Evolutionary conservation across 202 grass and related monocot species (phyloP).

Genomic region (Sporobolus alterniflorus): DNA sequence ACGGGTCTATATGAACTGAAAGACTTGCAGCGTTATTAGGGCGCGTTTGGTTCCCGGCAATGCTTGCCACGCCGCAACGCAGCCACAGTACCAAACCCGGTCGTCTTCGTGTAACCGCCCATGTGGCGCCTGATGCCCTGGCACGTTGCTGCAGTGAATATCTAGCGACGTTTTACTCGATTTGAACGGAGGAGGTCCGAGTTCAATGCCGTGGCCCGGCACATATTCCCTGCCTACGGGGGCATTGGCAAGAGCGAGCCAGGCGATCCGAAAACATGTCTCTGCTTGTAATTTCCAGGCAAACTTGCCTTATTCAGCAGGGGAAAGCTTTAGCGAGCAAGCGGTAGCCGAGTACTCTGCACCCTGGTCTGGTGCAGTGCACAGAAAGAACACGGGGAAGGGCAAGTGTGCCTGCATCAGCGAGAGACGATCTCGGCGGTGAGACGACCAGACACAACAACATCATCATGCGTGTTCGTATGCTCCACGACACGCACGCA

Average conservation of each 20-base stretch:
- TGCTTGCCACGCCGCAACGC: too few species aligned
- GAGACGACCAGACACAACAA: neutral
- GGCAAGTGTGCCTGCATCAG: too few species aligned
- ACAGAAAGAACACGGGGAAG: neutral
- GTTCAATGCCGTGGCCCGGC: neutral
- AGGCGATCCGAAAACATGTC: neutral
- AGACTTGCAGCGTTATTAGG: too few species aligned
- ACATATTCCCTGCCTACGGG: neutral
- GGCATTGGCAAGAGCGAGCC: too few species aligned
- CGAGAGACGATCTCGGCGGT: too few species aligned
- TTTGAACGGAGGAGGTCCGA: neutral
- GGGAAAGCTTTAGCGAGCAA: neutral
- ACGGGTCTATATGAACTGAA: too few species aligned
- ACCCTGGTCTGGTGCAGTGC: too few species aligned
- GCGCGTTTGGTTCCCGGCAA: too few species aligned
- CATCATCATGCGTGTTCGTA: neutral
- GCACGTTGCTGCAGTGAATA: neutral
- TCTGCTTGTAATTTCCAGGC: neutral
- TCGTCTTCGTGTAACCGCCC: constrained; percentile 8
- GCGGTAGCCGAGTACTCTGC: neutral
- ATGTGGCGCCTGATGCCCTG: constrained; percentile 5
- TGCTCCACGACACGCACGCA: neutral
- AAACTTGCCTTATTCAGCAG: neutral
- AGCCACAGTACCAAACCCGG: too few species aligned
- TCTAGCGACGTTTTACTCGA: neutral